A percentile compares a stretch with the other conserved stretches of the same genome.
These are phyloP conservation scores for Lachnellula cervina DNA, from an alignment of 2,329 filamentous ascomycete species.

Conservation along the genomic window DNA sequence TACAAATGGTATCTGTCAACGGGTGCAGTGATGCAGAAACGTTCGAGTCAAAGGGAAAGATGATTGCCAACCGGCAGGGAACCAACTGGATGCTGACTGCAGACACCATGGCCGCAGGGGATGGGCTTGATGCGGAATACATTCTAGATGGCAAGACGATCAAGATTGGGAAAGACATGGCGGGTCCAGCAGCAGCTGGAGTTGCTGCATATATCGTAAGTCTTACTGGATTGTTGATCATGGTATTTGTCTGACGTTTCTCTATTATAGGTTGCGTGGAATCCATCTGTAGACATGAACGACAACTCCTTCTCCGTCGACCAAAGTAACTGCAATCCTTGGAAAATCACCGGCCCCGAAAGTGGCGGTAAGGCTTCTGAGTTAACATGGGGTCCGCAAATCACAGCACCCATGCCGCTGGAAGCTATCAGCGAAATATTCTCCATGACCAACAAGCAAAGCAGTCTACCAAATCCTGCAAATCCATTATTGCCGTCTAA, in stretches of 20 bases:
- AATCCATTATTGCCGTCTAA: no score
- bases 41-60: no score
- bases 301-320: constrained; percentile 1
- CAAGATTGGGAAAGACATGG: constrained; percentile 20
- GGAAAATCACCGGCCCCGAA: not conserved
- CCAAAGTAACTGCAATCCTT: constrained; percentile 5
- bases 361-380: not conserved
- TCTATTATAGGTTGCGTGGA: constrained; percentile 4
- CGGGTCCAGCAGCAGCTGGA: constrained; percentile 14
- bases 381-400: constrained; percentile 3
- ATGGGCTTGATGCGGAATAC: constrained; percentile 21
- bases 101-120: constrained; percentile 9
- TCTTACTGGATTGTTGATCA: not conserved
- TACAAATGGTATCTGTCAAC: no score
- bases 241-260: not conserved
- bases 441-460: no score
- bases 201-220: constrained; percentile 19
- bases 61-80: not conserved
- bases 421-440: not conserved
- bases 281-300: not conserved
- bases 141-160: constrained; percentile 23
- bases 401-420: constrained; percentile 10
- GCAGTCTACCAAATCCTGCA: no score
- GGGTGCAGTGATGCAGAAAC: no score
- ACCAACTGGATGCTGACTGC: constrained; percentile 17